These are phyloP conservation scores for Flaveria linearis DNA, from an alignment of 129 eudicot species.

Conservation along the genomic window DNA sequence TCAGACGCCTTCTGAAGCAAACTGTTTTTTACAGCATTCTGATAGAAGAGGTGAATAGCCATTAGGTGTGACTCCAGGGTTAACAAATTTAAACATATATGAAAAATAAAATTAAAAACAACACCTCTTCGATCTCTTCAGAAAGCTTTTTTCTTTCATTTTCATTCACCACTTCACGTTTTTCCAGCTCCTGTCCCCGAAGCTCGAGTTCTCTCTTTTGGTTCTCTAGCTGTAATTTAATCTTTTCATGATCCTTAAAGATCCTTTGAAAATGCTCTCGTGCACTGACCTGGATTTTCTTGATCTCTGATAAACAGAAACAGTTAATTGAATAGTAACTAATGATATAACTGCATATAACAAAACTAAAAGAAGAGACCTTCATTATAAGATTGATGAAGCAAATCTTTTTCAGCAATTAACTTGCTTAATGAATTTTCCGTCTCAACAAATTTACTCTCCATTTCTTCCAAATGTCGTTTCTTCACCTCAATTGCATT, in stretches of 20 bases:
- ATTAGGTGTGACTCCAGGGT: background rate
- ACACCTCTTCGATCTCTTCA: constrained; percentile 85
- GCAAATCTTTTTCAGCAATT: constrained; percentile 68
- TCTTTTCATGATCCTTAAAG: constrained; percentile 76
- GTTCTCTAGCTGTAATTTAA: constrained; percentile 60
- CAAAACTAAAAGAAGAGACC: constrained; percentile 29
- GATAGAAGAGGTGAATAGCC: constrained; percentile 11
- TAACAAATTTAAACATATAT: background rate
- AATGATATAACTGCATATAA: background rate
- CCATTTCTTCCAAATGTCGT: constrained; percentile 59
- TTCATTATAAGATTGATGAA: constrained; percentile 75
- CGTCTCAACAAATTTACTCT: constrained; percentile 58
- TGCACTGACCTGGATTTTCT: constrained; percentile 65
- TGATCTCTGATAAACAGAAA: constrained; percentile 48
- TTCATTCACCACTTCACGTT: constrained; percentile 81
- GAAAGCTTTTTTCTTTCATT: constrained; percentile 61
- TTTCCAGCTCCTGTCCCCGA: constrained; percentile 61
- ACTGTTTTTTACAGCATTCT: constrained; percentile 67
- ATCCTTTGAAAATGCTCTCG: constrained; percentile 78
- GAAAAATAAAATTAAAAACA: background rate
- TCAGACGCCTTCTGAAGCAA: constrained; percentile 70
- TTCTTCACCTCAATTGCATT: constrained; percentile 63
- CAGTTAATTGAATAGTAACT: background rate
- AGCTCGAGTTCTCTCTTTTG: constrained; percentile 72
- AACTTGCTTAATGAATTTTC: constrained; percentile 52